Base-by-base conservation (phyloP, 148 eudicot genomes). In the Persicaria maculosa region DNA sequence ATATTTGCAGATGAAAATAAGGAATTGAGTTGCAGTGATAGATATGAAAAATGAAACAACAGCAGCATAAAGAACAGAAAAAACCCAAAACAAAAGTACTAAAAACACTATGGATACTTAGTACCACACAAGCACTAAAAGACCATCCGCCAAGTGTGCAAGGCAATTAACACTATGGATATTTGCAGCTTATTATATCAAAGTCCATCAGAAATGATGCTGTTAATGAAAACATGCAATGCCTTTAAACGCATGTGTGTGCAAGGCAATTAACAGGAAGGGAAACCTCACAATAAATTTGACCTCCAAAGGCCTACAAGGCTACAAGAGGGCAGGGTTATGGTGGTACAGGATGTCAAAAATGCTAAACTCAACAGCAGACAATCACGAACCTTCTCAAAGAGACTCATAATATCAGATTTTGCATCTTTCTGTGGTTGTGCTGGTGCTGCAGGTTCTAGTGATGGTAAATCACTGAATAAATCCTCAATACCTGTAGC, bases 321-420 rank as follows among this genome's bases (percentile, higher is more conserved):
- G 73, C 20, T 22, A 15, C 67, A 52, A 65, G 71, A 78, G 15
- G 46, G 22, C 72, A 43, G 7, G 16, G 55, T 12, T 6, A 77
- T 69, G 40, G 55, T 44, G 57, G 16, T 57, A 19, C 74, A 31
- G 20, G 46, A 16, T 22, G 54, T 64, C 14, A 40, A 6, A 11
- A 31, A 19, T 9, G 44, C 65, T 25, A 55, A 17, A 19, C 16
- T 43, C 47, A 44, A 45, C 6, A 74, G 19, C 6, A 25, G 61
- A 59, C 44, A 67, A 69, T 59, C 64, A 74, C 84, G 83, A 74
- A 90, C 98, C 97, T 90, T 94, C 62, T 94, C 98, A 86, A 94
- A 94, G 71, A 94, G 98, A 79, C 93, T 90, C 98, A 94, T 89
- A 58, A 94, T 94, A 83, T 94, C 97, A 78, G 86, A 85, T 84